These are phyloP conservation scores for Liquidambar formosana DNA, from an alignment of 164 flowering plant genomes.

Conservation along the genomic window DNA sequence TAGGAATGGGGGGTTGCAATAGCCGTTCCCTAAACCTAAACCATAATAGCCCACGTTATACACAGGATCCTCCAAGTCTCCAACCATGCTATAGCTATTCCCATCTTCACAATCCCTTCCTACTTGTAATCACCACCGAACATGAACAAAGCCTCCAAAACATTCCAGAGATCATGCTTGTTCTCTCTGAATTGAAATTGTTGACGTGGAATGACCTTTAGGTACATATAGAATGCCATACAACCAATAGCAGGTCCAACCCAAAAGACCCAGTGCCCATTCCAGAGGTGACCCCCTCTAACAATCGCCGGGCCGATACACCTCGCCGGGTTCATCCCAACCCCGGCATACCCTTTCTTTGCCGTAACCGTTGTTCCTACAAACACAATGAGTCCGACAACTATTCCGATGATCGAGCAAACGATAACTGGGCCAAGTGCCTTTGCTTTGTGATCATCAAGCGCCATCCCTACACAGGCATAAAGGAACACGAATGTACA, in stretches of 20 bases:
- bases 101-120: too few relatives aligned
- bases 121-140: too few relatives aligned
- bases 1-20: too few relatives aligned
- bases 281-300: constrained; percentile 65
- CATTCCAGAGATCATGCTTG: constrained; percentile 12
- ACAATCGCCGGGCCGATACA: constrained; percentile 69
- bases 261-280: constrained; percentile 69
- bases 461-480: constrained; percentile 49
- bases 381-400: constrained; percentile 48
- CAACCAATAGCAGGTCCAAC: constrained; percentile 52
- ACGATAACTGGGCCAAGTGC: constrained; percentile 35
- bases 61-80: too few relatives aligned
- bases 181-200: constrained; percentile 20
- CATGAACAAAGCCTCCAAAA: too few relatives aligned
- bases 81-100: too few relatives aligned
- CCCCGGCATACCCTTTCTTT: constrained; percentile 56
- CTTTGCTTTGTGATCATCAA: constrained; percentile 41
- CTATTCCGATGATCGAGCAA: constrained; percentile 37
- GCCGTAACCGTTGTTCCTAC: constrained; percentile 46
- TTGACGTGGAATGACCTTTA: constrained; percentile 43
- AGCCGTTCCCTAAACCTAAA: too few relatives aligned
- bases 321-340: constrained; percentile 68
- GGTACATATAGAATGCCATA: constrained; percentile 45
- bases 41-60: too few relatives aligned
- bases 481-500: constrained; percentile 52